phyloP scores from a whole-genome alignment of 1,284 basidiomycete species.

The Ceratobasidium sp. region DNA sequence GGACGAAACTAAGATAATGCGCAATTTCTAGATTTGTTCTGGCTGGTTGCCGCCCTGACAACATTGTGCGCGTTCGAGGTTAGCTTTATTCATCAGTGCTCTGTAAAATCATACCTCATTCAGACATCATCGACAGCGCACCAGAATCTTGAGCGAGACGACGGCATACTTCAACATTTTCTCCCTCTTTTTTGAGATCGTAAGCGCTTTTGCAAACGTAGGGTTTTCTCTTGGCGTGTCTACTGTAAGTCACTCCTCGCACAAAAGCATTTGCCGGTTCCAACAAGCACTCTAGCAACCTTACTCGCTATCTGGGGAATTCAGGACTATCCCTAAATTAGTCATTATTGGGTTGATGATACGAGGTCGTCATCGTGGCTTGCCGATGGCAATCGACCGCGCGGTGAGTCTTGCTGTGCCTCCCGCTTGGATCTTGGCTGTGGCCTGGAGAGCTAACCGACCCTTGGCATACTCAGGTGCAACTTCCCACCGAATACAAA shows the following conservation, averaged over 20 bases:
- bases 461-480: conserved; percentile 17
- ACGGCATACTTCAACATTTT: conserved; percentile 33
- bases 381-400: conserved; percentile 33
- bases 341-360: conserved; percentile 36
- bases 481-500: conserved; percentile 35
- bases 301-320: conserved; percentile 24
- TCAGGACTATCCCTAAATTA: conserved; percentile 24
- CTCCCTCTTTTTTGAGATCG: conserved; percentile 33
- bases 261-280: background rate
- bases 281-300: conserved; percentile 22
- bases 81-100: background rate
- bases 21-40: conserved; percentile 20
- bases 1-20: background rate
- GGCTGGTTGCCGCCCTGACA: conserved; percentile 23
- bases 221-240: conserved; percentile 27
- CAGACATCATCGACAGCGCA: background rate
- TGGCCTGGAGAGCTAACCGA: background rate
- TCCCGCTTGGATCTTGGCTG: background rate
- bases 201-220: conserved; percentile 31
- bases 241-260: background rate
- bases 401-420: conserved; percentile 2
- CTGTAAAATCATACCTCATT: background rate
- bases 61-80: conserved; percentile 31
- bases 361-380: conserved; percentile 25
- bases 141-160: background rate